phyloP scores from a whole-genome alignment of 2,329 filamentous ascomycete species.

The Lecanicillium sp. region DNA sequence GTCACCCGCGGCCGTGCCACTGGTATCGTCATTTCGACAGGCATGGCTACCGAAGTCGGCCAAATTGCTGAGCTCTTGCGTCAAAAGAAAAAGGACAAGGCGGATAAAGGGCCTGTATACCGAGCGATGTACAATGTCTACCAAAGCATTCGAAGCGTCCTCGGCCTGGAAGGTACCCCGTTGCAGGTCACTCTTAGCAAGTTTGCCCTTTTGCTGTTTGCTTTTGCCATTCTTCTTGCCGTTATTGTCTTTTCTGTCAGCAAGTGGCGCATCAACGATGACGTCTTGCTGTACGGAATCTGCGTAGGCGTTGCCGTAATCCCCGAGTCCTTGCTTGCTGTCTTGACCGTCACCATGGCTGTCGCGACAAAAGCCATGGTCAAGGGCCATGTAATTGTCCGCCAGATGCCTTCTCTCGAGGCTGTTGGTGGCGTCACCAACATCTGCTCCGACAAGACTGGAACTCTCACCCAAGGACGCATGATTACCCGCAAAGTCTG shows the following conservation, averaged over 20 bases:
- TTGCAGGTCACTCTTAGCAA: slow-evolving; percentile 80
- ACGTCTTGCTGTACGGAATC: slow-evolving; percentile 54
- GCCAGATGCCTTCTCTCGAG: slow-evolving; percentile 57
- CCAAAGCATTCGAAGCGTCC: slow-evolving; percentile 41
- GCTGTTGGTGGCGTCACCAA: slow-evolving; percentile 63
- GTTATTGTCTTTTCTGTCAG: slow-evolving; percentile 56
- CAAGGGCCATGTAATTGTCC: slow-evolving; percentile 56
- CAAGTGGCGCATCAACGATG: slow-evolving; percentile 43
- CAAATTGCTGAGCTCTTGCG: slow-evolving; percentile 66
- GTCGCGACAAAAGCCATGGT: slow-evolving; percentile 59
- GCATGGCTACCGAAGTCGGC: slow-evolving; percentile 68
- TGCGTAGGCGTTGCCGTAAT: slow-evolving; percentile 57
- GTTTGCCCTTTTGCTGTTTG: slow-evolving; percentile 74
- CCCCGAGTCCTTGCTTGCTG: slow-evolving; percentile 59
- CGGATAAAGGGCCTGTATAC: slow-evolving; percentile 32
- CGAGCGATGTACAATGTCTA: slow-evolving; percentile 35
- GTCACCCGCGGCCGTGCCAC: slow-evolving; percentile 62
- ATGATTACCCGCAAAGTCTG: slow-evolving; percentile 59
- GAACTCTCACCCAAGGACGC: slow-evolving; percentile 57
- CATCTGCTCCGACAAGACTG: slow-evolving; percentile 65
- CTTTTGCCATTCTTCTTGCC: slow-evolving; percentile 55
- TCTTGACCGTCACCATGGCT: slow-evolving; percentile 64
- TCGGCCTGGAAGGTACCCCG: slow-evolving; percentile 69
- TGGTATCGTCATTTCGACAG: slow-evolving; percentile 62
- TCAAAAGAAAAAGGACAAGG: slow-evolving; percentile 39